Evolutionary conservation across 2,329 filamentous ascomycete species (phyloP).

Genomic region (Verticillium alfalfae): DNA sequence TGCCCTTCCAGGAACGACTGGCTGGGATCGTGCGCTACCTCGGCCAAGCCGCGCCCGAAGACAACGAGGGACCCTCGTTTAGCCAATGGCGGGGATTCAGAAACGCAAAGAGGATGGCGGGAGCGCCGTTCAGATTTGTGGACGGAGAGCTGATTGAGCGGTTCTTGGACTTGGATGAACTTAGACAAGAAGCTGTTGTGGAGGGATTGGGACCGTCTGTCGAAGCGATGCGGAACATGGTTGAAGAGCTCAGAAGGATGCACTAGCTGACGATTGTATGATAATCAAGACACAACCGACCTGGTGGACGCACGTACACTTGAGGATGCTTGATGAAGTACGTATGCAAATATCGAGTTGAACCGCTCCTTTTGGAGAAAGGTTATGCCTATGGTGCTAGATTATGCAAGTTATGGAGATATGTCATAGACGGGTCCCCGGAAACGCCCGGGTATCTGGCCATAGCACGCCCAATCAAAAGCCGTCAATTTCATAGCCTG

Average conservation of each 20-base stretch:
- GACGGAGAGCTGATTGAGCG: conserved; percentile 87
- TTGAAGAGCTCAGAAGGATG: conserved; percentile 58
- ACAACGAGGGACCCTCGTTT: conserved; percentile 40
- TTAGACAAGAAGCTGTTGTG: conserved; percentile 46
- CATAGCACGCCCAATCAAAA: conserved; percentile 33
- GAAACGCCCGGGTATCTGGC: conserved; percentile 12
- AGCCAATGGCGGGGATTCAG: conserved; percentile 76
- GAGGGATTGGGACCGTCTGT: conserved; percentile 54
- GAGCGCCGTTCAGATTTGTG: conserved; percentile 79
- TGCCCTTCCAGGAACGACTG: conserved; percentile 72
- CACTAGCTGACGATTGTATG: conserved; percentile 24
- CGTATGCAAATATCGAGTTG: too few species aligned
- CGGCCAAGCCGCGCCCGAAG: conserved; percentile 40
- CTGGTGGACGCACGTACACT: background rate
- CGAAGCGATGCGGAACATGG: conserved; percentile 54
- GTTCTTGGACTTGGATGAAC: conserved; percentile 68
- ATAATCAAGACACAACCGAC: background rate
- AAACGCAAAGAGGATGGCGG: conserved; percentile 62
- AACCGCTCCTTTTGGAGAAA: too few species aligned
- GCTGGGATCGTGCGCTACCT: conserved; percentile 60
- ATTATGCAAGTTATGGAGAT: background rate
- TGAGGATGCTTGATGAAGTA: too few species aligned
- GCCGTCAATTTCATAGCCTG: conserved; percentile 40
- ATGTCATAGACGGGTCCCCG: conserved; percentile 6
- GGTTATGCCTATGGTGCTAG: too few species aligned